Evolutionary conservation across 176 grass and related monocot species (phyloP).

Genomic region (Dactylis glomerata): DNA sequence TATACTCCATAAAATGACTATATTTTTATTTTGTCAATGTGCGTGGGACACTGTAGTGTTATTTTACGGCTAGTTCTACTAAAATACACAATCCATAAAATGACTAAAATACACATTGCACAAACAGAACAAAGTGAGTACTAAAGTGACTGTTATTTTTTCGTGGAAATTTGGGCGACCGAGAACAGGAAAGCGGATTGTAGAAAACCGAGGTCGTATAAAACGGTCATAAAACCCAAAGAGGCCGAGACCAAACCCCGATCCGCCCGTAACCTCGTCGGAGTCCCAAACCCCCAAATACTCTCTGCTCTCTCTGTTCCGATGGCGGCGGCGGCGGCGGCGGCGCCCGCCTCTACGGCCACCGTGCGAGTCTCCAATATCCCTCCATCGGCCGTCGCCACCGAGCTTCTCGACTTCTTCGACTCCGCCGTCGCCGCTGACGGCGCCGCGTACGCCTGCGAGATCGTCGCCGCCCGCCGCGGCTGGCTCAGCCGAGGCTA

Average conservation of each 20-base stretch:
- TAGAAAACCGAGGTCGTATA: neutral
- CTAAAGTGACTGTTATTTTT: too few species aligned
- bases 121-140: neutral
- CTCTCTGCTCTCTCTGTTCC: neutral
- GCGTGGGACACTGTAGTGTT: neutral
- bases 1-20: too few species aligned
- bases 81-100: neutral
- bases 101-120: neutral
- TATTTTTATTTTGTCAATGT: neutral
- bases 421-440: conserved; percentile 52
- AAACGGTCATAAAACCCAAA: neutral
- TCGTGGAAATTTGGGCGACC: too few species aligned
- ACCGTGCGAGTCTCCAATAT: conserved; percentile 66
- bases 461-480: conserved; percentile 56
- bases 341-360: conserved; percentile 28
- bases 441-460: conserved; percentile 57
- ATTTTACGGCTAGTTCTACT: neutral
- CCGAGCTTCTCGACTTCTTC: conserved; percentile 71
- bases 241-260: neutral
- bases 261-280: neutral
- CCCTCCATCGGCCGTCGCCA: conserved; percentile 55
- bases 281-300: neutral
- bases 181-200: neutral
- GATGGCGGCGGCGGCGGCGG: neutral
- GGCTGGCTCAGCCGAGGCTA: conserved; percentile 62